These are phyloP conservation scores for Diaporthe citriasiana DNA, from an alignment of 2,329 filamentous ascomycete genomes.

Conservation along the genomic window DNA sequence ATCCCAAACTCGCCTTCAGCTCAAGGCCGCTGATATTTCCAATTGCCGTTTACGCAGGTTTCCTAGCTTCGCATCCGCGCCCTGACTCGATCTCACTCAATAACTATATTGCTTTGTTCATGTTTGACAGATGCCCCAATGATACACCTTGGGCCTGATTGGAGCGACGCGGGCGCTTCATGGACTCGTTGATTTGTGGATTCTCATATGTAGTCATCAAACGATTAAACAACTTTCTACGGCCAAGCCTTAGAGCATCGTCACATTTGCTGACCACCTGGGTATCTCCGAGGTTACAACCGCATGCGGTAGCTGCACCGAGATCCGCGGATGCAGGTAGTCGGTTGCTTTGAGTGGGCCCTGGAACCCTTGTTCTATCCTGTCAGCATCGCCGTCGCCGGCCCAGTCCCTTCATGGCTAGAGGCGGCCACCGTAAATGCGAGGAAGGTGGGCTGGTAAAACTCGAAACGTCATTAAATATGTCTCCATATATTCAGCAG, in stretches of 20 bases:
- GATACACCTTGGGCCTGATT: neutral
- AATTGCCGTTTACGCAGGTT: neutral
- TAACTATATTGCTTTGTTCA: neutral
- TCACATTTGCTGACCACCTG: slow-evolving; percentile 14
- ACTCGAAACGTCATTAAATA: neutral
- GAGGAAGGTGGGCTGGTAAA: neutral
- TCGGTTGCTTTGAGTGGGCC: slow-evolving; percentile 1
- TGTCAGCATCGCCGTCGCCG: neutral
- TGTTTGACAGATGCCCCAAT: neutral
- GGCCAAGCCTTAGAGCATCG: neutral
- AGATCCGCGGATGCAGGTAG: slow-evolving; percentile 8
- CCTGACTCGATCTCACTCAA: too few species aligned
- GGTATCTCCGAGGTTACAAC: neutral
- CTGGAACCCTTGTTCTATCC: neutral
- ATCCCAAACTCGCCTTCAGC: neutral
- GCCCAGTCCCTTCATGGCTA: neutral
- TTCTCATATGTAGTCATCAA: neutral
- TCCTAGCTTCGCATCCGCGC: neutral
- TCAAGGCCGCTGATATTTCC: neutral
- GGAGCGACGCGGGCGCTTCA: neutral
- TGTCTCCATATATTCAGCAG: neutral
- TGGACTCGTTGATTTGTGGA: neutral
- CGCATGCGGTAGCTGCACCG: neutral
- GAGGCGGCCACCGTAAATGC: neutral
- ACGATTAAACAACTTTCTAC: neutral